Base-by-base conservation (phyloP, 164 flowering plant species). In the Malania oleifera region DNA sequence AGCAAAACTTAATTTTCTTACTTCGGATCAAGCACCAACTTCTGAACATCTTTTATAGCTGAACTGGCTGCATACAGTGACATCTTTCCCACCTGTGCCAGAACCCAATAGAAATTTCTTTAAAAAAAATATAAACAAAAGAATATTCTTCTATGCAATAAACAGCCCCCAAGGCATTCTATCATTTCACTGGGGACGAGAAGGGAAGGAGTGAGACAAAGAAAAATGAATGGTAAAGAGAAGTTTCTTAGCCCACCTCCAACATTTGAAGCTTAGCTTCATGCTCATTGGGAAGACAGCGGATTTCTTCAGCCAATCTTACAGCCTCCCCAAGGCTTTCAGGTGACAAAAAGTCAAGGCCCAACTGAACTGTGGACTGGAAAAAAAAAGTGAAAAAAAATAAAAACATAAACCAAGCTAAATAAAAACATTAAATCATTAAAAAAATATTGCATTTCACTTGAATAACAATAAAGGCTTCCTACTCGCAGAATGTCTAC, bases 11-110 rank as follows among this genome's bases (percentile, higher is more conserved):
- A 38, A 26, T 17, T 65, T 40, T 49, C 89, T 73, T 82, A 88
- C 98, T 80, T 87, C 62, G 95, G 82, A 71, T 93, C 97, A 56
- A 93, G 92, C 37, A 83, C 93, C 76, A 93, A 56, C 75, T 86
- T 93, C 63, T 86, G 89, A 31, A 93, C 84, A 75, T 93, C 97
- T 76, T 82, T 88, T 31, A 90, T 91, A 31, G 96, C 89, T 7
- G 87, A 86, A 76, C 99, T 91, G 31, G 96, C 96, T 18, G 99
- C 95, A 72, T 90, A 91, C 13, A 93, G 71, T 20, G 95, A 85
- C 61, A 88, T 88, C 77, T 90, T 93, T 29, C 93, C 97, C 1
- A 88, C 95, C 99, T 88, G 86, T 66, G 72, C 26, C 25, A 56
- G 56, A 58, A 60, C 52, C 58, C 58, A 57, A 34, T 23, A 37